These are phyloP conservation scores for Fagus crenata DNA, from an alignment of 306 rosid species.

Conservation along the genomic window DNA sequence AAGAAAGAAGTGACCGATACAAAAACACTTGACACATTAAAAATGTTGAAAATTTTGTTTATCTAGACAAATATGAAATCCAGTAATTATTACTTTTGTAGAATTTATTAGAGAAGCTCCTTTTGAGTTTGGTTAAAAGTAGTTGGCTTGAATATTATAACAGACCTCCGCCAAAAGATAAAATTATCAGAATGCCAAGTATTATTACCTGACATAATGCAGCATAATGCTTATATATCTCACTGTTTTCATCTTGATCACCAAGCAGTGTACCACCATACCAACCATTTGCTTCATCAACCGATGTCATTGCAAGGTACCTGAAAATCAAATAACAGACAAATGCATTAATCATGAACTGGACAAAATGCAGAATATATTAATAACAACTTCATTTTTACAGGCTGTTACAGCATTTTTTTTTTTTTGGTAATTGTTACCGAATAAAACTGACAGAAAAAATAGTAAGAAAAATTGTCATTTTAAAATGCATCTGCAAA, in stretches of 20 bases:
- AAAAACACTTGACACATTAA: not conserved
- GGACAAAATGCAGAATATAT: constrained; percentile 6
- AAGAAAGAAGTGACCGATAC: not conserved
- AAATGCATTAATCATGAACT: constrained; percentile 25
- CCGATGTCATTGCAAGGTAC: constrained; percentile 72
- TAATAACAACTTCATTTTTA: not conserved
- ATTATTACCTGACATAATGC: constrained; percentile 69
- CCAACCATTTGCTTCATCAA: constrained; percentile 81
- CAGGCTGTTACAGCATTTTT: not conserved
- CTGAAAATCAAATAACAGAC: constrained; percentile 41
- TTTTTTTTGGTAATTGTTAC: not conserved
- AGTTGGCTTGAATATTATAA: not conserved
- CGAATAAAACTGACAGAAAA: not conserved
- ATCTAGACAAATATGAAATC: not conserved
- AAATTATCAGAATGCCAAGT: not conserved
- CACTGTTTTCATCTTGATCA: constrained; percentile 84
- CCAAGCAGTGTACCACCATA: constrained; percentile 81
- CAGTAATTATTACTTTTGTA: not conserved
- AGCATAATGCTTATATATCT: constrained; percentile 86
- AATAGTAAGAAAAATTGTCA: not conserved
- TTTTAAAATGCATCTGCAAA: not conserved
- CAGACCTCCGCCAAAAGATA: not conserved
- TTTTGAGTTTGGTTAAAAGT: not conserved
- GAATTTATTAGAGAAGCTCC: not conserved
- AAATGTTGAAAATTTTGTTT: not conserved